Base-by-base conservation (phyloP, 1,284 basidiomycete genomes). In the Taiwanofungus camphoratus region DNA sequence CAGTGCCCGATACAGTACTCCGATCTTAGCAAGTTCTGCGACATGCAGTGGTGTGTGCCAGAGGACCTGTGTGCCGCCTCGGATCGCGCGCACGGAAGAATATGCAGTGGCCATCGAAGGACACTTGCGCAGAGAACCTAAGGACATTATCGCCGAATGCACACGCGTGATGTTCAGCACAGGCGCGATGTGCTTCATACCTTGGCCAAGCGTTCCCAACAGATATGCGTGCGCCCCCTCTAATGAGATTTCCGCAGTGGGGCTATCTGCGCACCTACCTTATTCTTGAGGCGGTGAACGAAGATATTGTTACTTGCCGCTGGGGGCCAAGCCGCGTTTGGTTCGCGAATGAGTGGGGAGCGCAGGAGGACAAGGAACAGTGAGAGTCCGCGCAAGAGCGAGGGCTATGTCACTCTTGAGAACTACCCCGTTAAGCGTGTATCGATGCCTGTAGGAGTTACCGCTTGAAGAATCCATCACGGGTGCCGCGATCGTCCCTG, bases 81-180 rank as follows among this genome's bases (percentile, higher is more conserved):
- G 61, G 44, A 87, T 73, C 9, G 66, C 55, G 37, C 85, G 75
- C 7, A 79, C 77, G 9, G 62, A 58, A 0, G 85, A 74, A 55
- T 81, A 87, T 4, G 79, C 69, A 2, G 73, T 73, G 2, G 79
- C 83, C 41, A 82, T 79, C 33, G 76, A 69, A 21, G 88, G 70
- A 40, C 74, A 77, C 50, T 76, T 77, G 47, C 79, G 76, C n/a
- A 88, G 60, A 43, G 68, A 65, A 1, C 82, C 78, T 9, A 77
- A 62, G 4, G 77, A 78, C 22, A 65, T 62, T 21, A 77, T 67
- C n/a, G 82, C 76, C 5, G 79, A 84, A 65, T 87, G 79, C 8
- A 86, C 57, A 8, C 86, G 79, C 1, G 87, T 89, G 54, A 90
- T 82, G 59, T 87, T 87, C 27, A 90, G 73, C 12, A 88, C 76